Conservation (phyloP, 768 basidiomycete genomes). For the Xanthoconium stramineum region DNA sequence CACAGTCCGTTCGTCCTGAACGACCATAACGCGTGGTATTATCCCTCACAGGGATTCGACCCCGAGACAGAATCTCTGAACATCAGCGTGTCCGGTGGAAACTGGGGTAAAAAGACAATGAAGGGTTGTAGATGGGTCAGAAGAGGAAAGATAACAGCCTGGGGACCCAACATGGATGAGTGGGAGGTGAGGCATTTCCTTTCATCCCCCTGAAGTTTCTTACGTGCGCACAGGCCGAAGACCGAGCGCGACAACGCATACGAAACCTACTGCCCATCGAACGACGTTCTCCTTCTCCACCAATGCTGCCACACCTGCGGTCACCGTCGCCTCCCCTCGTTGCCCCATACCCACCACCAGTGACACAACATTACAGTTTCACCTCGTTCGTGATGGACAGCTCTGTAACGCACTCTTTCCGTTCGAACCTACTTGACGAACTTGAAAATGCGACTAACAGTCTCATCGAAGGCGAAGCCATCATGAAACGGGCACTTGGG, state of each 20-base stretch:
- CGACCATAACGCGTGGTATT: slow-evolving; percentile 81
- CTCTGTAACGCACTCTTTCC: slow-evolving; percentile 79
- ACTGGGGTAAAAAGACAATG: slow-evolving; percentile 80
- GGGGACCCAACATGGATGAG: slow-evolving; percentile 82
- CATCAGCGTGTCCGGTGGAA: slow-evolving; percentile 54
- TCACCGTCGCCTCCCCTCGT: slow-evolving; percentile 76
- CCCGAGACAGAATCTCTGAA: slow-evolving; percentile 59
- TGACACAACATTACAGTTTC: slow-evolving; percentile 67
- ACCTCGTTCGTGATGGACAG: slow-evolving; percentile 86
- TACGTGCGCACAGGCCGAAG: slow-evolving; percentile 56
- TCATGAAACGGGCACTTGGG: slow-evolving; percentile 70
- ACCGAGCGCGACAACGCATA: slow-evolving; percentile 78
- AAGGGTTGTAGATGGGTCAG: slow-evolving; percentile 81
- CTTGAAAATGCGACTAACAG: slow-evolving; percentile 79
- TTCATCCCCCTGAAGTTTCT: slow-evolving; percentile 7
- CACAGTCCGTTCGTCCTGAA: slow-evolving; percentile 49
- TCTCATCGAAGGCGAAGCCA: slow-evolving; percentile 79
- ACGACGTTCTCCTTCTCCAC: slow-evolving; percentile 67
- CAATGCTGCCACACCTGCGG: slow-evolving; percentile 69
- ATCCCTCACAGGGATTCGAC: slow-evolving; percentile 72
- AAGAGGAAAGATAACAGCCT: slow-evolving; percentile 75
- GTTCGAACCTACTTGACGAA: slow-evolving; percentile 72
- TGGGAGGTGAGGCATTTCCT: slow-evolving; percentile 60
- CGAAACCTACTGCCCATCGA: slow-evolving; percentile 60
- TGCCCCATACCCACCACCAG: slow-evolving; percentile 72